phyloP scores from a whole-genome alignment of 1,284 basidiomycete genomes.

The Ceratobasidium sp. region DNA sequence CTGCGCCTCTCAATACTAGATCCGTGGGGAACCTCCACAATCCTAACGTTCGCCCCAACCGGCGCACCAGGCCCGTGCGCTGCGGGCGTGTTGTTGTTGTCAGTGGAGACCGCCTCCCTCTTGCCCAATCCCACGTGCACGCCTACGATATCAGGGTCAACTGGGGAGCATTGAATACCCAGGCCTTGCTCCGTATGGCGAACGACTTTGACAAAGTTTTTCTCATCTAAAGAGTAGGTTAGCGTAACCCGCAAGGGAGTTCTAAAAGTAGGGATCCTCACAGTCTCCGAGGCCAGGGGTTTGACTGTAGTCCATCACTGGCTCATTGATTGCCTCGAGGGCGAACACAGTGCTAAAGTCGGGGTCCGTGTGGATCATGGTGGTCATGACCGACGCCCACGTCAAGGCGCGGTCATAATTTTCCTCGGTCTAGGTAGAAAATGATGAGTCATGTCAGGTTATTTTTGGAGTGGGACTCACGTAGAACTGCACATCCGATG shows the following conservation, averaged over 20 bases:
- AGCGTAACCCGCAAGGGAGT: not conserved
- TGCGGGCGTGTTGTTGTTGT: slow-evolving; percentile 58
- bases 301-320: slow-evolving; percentile 70
- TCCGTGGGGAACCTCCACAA: not conserved
- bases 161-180: slow-evolving; percentile 59
- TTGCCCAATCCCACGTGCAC: not conserved
- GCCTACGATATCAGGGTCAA: not conserved
- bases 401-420: slow-evolving; percentile 79
- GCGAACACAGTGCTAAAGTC: slow-evolving; percentile 72
- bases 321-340: slow-evolving; percentile 80
- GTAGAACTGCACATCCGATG: slow-evolving; percentile 74
- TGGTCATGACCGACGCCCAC: slow-evolving; percentile 81
- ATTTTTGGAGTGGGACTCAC: slow-evolving; percentile 56
- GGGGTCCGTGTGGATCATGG: slow-evolving; percentile 73
- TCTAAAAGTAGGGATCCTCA: slow-evolving; percentile 53
- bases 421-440: slow-evolving; percentile 63
- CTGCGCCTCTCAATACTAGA: slow-evolving; percentile 15
- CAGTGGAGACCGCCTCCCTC: slow-evolving; percentile 49
- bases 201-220: slow-evolving; percentile 73
- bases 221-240: slow-evolving; percentile 63
- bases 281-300: slow-evolving; percentile 77
- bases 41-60: not conserved
- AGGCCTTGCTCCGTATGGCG: slow-evolving; percentile 71
- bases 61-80: slow-evolving; percentile 47
- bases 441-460: not conserved